Evolutionary conservation across 2,329 filamentous ascomycete genomes (phyloP).

Genomic region (Clonostachys rhizophaga): DNA sequence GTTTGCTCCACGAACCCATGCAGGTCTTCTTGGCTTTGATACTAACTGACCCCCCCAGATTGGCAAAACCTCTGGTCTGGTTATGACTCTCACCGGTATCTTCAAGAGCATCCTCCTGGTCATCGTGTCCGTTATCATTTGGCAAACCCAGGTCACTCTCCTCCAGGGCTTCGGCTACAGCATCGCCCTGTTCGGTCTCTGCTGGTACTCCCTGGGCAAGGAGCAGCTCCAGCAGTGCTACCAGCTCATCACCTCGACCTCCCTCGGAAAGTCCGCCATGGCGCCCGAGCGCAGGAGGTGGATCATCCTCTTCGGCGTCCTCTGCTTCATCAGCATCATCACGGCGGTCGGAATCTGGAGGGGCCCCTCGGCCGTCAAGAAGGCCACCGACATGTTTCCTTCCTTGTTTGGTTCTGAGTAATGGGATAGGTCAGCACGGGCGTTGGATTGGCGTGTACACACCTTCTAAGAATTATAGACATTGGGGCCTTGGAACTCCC

Average conservation of each 20-base stretch:
- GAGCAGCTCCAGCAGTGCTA: slow-evolving; percentile 19
- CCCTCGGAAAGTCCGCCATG: slow-evolving; percentile 2
- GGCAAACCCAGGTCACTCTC: slow-evolving; percentile 64
- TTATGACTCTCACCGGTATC: slow-evolving; percentile 81
- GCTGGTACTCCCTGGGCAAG: slow-evolving; percentile 41
- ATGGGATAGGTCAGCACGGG: not conserved
- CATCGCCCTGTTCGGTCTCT: slow-evolving; percentile 54
- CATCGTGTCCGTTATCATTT: slow-evolving; percentile 70
- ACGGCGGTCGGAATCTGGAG: slow-evolving; percentile 12
- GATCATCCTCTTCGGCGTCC: slow-evolving; percentile 9
- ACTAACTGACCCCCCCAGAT: slow-evolving; percentile 47
- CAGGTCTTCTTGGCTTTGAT: not conserved
- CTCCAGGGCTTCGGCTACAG: slow-evolving; percentile 76
- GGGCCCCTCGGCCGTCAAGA: slow-evolving; percentile 6
- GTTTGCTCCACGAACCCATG: slow-evolving; percentile 19
- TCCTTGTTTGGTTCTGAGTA: slow-evolving; percentile 3
- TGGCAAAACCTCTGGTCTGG: slow-evolving; percentile 80
- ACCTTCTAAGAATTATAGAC: not conserved
- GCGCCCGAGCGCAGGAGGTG: slow-evolving; percentile 3
- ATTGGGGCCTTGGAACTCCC: not conserved
- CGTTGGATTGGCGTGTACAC: not conserved
- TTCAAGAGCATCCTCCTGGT: slow-evolving; percentile 87
- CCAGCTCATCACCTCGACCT: slow-evolving; percentile 11
- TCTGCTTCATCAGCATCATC: slow-evolving; percentile 17
- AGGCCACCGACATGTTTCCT: slow-evolving; percentile 2